Percentiles rank a stretch among this genome's conserved stretches.
phyloP scores from a whole-genome alignment of 495 filamentous ascomycete species.

The Corynascus novoguineensis region DNA sequence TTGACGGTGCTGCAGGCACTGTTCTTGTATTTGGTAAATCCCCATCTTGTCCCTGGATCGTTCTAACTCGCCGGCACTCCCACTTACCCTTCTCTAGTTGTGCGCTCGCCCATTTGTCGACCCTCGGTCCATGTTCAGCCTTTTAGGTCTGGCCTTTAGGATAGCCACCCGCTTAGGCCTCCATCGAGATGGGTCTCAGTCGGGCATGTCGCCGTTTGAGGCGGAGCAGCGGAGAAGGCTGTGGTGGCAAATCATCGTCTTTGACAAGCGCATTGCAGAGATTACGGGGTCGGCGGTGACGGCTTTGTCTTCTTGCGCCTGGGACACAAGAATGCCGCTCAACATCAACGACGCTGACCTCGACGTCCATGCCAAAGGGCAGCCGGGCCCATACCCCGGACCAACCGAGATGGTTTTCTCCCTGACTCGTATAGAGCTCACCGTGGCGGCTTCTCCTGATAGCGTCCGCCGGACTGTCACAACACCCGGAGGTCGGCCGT shows the following conservation, averaged over 20 bases:
- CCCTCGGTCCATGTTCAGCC: slow-evolving; percentile 43
- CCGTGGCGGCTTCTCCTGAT: slow-evolving; percentile 41
- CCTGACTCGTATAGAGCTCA: slow-evolving; percentile 46
- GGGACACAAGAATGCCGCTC: slow-evolving; percentile 45
- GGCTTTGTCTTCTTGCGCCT: slow-evolving; percentile 43
- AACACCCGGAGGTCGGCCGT: slow-evolving; percentile 17
- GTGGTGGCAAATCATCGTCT: slow-evolving; percentile 66
- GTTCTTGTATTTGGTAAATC: slow-evolving; percentile 50
- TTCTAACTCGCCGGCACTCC: not conserved
- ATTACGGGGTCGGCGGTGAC: slow-evolving; percentile 60
- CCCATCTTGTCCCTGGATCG: not conserved
- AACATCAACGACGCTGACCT: slow-evolving; percentile 56
- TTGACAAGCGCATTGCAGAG: slow-evolving; percentile 60
- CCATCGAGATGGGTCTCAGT: slow-evolving; percentile 58
- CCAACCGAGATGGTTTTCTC: slow-evolving; percentile 50
- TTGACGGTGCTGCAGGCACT: slow-evolving; percentile 51
- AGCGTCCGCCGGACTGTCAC: slow-evolving; percentile 13
- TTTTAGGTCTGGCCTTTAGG: slow-evolving; percentile 61
- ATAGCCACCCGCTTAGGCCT: slow-evolving; percentile 63
- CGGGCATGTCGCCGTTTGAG: slow-evolving; percentile 60
- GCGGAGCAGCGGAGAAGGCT: slow-evolving; percentile 61
- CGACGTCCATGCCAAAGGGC: slow-evolving; percentile 42
- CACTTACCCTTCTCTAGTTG: slow-evolving; percentile 31
- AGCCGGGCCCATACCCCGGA: slow-evolving; percentile 37
- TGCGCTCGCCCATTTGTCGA: slow-evolving; percentile 44